These are phyloP conservation scores for Strobilomyces confusus DNA, from an alignment of 768 basidiomycete species.

Conservation along the genomic window DNA sequence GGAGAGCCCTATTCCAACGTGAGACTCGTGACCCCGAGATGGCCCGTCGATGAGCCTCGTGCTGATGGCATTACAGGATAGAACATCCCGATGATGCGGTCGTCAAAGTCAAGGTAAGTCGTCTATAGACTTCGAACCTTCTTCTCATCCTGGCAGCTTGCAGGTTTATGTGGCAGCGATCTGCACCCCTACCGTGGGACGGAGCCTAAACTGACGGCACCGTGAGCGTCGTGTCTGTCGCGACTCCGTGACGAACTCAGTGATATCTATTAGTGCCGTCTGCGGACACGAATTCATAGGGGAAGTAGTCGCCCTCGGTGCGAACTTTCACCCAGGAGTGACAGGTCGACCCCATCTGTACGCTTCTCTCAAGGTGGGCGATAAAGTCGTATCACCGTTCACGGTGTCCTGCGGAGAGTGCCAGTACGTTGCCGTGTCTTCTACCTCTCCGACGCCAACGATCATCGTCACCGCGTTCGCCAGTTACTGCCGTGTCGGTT, in stretches of 20 bases:
- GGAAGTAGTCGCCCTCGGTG: slow-evolving; percentile 63
- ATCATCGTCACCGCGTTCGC: background rate
- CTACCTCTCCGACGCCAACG: background rate
- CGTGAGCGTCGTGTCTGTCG: slow-evolving; percentile 38
- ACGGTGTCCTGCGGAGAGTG: slow-evolving; percentile 84
- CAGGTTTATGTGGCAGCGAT: slow-evolving; percentile 72
- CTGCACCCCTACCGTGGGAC: slow-evolving; percentile 72
- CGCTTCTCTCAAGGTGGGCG: slow-evolving; percentile 59
- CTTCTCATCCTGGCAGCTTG: slow-evolving; percentile 39
- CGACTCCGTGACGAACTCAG: background rate
- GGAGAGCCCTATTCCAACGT: slow-evolving; percentile 50
- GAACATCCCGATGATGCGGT: slow-evolving; percentile 75
- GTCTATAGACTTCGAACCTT: background rate
- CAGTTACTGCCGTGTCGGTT: slow-evolving; percentile 71
- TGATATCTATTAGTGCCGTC: slow-evolving; percentile 42
- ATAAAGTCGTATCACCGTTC: slow-evolving; percentile 79
- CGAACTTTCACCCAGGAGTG: slow-evolving; percentile 43
- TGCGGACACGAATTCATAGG: slow-evolving; percentile 81
- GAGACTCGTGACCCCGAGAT: slow-evolving; percentile 15
- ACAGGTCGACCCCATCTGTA: slow-evolving; percentile 60
- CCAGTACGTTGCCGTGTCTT: slow-evolving; percentile 46
- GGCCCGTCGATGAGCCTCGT: background rate
- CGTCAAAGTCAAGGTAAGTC: slow-evolving; percentile 59
- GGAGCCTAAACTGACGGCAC: slow-evolving; percentile 43
- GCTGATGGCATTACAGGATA: slow-evolving; percentile 41